phyloP scores from a whole-genome alignment of 768 basidiomycete genomes.

The Dentipellis sp. region DNA sequence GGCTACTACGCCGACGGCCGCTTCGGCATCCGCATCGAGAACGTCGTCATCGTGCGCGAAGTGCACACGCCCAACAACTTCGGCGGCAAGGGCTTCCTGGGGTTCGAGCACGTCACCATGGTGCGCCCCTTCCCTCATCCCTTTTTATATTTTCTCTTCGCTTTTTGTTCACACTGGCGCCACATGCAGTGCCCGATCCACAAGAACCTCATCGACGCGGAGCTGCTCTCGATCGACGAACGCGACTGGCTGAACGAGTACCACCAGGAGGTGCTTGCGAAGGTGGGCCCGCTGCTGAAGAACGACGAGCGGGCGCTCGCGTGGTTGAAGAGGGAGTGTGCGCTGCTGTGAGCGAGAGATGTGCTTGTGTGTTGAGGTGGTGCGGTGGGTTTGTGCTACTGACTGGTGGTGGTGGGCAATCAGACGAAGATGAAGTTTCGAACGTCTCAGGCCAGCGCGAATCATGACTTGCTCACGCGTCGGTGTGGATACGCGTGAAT shows the following conservation, averaged over 20 bases:
- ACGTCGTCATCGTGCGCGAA: slow-evolving; percentile 68
- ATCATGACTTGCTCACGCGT: no score
- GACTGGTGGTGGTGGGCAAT: no score
- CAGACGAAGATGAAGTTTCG: no score
- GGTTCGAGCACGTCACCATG: slow-evolving; percentile 83
- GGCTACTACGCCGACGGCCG: slow-evolving; percentile 88
- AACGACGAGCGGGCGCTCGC: slow-evolving; percentile 48
- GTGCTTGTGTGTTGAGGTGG: background rate
- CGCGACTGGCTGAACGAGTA: slow-evolving; percentile 78
- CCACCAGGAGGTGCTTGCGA: slow-evolving; percentile 65
- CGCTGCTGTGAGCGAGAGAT: slow-evolving; percentile 18
- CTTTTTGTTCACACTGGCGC: background rate
- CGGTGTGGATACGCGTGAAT: no score
- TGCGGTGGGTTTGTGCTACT: no score
- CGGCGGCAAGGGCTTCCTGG: slow-evolving; percentile 75
- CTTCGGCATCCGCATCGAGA: slow-evolving; percentile 93
- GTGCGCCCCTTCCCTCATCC: slow-evolving; percentile 32
- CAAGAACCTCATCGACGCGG: slow-evolving; percentile 63
- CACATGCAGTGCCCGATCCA: slow-evolving; percentile 68
- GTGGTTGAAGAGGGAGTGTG: slow-evolving; percentile 57
- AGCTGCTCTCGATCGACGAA: slow-evolving; percentile 59
- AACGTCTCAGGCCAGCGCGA: no score
- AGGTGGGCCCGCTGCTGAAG: slow-evolving; percentile 62
- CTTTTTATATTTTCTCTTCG: background rate
- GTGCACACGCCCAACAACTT: slow-evolving; percentile 67